Percentiles rank a stretch among this genome's conserved stretches.
Conservation (phyloP, 805 yeast species). For the Candida coquimbonensis region DNA sequence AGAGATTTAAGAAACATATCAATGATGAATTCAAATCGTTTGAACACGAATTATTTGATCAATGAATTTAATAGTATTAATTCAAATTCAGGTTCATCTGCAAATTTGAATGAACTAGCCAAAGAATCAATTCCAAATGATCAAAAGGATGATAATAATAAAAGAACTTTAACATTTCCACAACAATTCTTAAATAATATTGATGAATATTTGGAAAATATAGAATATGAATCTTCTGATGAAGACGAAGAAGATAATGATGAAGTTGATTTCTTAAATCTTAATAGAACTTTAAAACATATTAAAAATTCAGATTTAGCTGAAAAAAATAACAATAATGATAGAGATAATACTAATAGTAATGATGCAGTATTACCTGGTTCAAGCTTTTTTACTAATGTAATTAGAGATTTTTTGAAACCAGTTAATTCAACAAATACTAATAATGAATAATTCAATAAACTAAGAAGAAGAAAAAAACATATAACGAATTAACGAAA, state of each 20-base stretch:
- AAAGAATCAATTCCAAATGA: constrained; percentile 1
- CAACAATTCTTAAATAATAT: constrained; percentile 23
- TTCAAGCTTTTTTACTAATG: constrained; percentile 12
- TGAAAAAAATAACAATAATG: constrained; percentile 1
- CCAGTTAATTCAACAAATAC: background rate
- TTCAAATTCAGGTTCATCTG: background rate
- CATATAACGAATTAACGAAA: background rate
- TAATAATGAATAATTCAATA: background rate
- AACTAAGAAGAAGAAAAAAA: background rate
- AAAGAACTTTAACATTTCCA: constrained; percentile 18
- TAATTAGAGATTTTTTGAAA: constrained; percentile 14
- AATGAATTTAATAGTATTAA: constrained; percentile 4
- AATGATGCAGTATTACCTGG: background rate
- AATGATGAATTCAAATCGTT: constrained; percentile 13
- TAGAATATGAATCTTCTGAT: constrained; percentile 12
- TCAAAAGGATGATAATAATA: background rate
- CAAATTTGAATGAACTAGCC: no score
- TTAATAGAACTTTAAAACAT: constrained; percentile 15
- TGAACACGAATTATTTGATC: constrained; percentile 22
- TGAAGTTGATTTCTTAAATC: constrained; percentile 17
- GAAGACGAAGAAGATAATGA: constrained; percentile 19
- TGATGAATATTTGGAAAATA: constrained; percentile 21
- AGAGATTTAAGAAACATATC: constrained; percentile 19
- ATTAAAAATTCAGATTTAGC: background rate
- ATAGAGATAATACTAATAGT: constrained; percentile 1